phyloP scores from a whole-genome alignment of 108 stramenopile genomes.

The Cylindrotheca closterium region DNA sequence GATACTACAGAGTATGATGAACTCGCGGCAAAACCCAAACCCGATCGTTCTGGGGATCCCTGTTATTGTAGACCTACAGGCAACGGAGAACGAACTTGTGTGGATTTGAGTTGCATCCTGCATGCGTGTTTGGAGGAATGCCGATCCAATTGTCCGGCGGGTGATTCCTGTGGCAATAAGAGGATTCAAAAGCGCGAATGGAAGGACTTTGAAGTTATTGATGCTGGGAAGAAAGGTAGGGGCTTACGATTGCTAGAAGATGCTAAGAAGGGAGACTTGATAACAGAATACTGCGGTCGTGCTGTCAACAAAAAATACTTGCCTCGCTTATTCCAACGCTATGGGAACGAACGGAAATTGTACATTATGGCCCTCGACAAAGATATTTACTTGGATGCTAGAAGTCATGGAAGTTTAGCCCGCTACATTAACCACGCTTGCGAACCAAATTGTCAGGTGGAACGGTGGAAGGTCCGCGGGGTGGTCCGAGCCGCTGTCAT shows the following conservation, averaged over 20 bases:
- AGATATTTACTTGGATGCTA: conserved; percentile 91
- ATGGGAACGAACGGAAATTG: conserved; percentile 78
- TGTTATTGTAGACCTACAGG: conserved; percentile 19
- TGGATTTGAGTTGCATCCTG: conserved; percentile 49
- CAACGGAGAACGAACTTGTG: conserved; percentile 16
- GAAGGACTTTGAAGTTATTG: conserved; percentile 60
- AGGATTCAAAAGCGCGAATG: conserved; percentile 65
- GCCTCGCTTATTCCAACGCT: conserved; percentile 58
- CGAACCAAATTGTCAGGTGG: conserved; percentile 92
- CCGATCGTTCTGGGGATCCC: conserved; percentile 14
- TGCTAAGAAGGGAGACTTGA: conserved; percentile 58
- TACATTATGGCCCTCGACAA: conserved; percentile 95
- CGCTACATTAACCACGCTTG: conserved; percentile 98
- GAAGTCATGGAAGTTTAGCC: conserved; percentile 88
- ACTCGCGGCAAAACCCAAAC: conserved; percentile 22
- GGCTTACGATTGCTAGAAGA: conserved; percentile 63
- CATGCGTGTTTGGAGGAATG: conserved; percentile 86
- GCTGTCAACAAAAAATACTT: conserved; percentile 65
- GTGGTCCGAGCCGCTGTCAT: conserved; percentile 83
- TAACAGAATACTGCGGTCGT: conserved; percentile 85
- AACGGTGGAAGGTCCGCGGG: conserved; percentile 90
- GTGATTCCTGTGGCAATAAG: conserved; percentile 69
- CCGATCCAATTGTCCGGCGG: conserved; percentile 56
- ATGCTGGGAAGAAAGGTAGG: conserved; percentile 75
- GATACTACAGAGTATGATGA: conserved; percentile 9